These are phyloP conservation scores for Triadica sebifera DNA, from an alignment of 345 rosid genomes.

Conservation along the genomic window DNA sequence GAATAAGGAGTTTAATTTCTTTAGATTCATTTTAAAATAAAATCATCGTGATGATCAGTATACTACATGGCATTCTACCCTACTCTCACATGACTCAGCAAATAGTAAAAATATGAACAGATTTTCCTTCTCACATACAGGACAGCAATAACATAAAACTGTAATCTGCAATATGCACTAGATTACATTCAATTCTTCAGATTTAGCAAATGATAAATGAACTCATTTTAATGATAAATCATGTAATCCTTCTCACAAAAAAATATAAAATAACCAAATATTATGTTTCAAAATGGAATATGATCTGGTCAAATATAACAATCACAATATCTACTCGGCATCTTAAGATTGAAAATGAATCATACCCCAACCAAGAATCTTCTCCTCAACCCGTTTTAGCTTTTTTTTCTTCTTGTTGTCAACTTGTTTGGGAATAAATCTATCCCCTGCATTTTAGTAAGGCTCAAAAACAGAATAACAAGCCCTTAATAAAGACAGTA, in stretches of 20 bases:
- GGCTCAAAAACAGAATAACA: constrained; percentile 11
- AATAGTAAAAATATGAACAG: background rate
- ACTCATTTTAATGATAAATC: background rate
- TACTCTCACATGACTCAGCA: background rate
- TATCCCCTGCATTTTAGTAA: constrained; percentile 62
- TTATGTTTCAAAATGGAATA: background rate
- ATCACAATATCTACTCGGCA: background rate
- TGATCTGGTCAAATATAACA: background rate
- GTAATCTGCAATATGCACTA: background rate
- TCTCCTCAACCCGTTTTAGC: constrained; percentile 84
- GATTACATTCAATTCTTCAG: background rate
- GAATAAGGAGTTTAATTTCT: background rate
- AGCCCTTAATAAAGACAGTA: background rate
- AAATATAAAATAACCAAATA: background rate
- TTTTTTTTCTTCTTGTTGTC: constrained; percentile 91
- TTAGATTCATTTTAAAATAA: background rate
- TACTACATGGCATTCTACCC: background rate
- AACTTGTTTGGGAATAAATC: constrained; percentile 66
- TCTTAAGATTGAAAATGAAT: constrained; percentile 6
- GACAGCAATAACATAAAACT: background rate
- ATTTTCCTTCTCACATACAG: constrained; percentile 1
- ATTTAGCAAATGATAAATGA: background rate
- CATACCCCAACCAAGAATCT: constrained; percentile 97
- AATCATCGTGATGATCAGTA: background rate
- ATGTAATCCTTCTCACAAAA: background rate